phyloP scores from a whole-genome alignment of 441 rosid species.

The Populus tomentosa region DNA sequence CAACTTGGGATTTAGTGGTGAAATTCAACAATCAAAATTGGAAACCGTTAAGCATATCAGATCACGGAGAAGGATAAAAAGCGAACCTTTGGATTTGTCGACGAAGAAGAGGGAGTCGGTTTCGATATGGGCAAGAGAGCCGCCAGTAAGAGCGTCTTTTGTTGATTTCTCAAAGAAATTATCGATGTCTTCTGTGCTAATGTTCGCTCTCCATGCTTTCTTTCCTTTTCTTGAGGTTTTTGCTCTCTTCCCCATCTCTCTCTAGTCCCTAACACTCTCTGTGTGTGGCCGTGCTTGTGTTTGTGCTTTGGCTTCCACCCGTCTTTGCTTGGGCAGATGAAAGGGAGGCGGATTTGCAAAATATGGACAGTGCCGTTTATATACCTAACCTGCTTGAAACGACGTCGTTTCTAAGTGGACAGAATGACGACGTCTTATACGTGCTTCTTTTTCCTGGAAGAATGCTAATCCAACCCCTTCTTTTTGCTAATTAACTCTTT shows the following conservation, averaged over 20 bases:
- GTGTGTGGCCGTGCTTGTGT: neutral
- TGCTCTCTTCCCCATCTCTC: constrained; percentile 62
- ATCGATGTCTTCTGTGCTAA: constrained; percentile 71
- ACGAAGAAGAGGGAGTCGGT: constrained; percentile 72
- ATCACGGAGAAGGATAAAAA: neutral
- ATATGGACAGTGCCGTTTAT: neutral
- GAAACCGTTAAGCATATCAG: neutral
- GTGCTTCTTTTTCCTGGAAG: neutral
- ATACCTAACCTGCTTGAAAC: neutral
- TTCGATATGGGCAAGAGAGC: constrained; percentile 60
- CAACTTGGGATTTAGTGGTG: neutral
- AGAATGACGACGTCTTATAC: neutral
- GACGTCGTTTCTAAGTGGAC: neutral
- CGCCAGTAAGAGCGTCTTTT: constrained; percentile 80
- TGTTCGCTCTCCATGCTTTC: constrained; percentile 95
- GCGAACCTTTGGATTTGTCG: constrained; percentile 60
- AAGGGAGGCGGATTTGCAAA: neutral
- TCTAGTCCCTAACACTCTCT: neutral
- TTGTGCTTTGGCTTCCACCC: neutral
- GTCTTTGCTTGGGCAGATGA: neutral
- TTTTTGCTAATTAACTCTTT: neutral
- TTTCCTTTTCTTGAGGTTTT: constrained; percentile 85
- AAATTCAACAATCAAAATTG: neutral
- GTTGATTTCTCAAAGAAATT: constrained; percentile 70
- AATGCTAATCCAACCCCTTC: neutral